These are phyloP conservation scores for Neopestalotiopsis sp. DNA, from an alignment of 2,329 filamentous ascomycete species.

Conservation along the genomic window DNA sequence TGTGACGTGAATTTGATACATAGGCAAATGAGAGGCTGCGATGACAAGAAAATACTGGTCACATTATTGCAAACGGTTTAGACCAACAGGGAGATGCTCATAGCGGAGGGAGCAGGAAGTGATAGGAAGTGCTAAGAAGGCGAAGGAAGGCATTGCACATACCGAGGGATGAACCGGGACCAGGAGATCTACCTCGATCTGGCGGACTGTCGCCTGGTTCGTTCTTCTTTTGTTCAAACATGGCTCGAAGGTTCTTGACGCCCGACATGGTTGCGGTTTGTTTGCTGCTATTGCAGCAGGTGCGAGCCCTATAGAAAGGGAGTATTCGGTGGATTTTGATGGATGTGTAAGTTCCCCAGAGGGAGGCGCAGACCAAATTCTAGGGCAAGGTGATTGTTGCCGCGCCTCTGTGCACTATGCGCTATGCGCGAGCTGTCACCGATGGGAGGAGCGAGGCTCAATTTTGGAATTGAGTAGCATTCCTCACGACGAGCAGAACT, in stretches of 20 bases:
- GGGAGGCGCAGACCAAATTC: neutral
- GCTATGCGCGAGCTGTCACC: conserved; percentile 26
- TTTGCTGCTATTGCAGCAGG: conserved; percentile 1
- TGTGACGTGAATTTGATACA: neutral
- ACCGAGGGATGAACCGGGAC: conserved; percentile 13
- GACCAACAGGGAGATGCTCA: neutral
- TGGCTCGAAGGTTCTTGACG: conserved; percentile 77
- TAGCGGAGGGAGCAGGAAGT: conserved; percentile 3
- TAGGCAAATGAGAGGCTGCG: neutral
- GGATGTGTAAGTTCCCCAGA: neutral
- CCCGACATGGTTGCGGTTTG: conserved; percentile 57
- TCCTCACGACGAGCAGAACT: conserved; percentile 16
- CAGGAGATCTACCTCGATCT: conserved; percentile 68
- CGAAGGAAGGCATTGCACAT: conserved; percentile 26
- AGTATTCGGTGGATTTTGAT: neutral
- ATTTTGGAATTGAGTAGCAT: conserved; percentile 28
- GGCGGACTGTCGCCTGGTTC: conserved; percentile 53
- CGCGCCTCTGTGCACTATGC: neutral
- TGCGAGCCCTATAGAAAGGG: neutral
- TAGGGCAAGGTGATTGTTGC: conserved; percentile 2
- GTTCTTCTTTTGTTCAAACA: conserved; percentile 76
- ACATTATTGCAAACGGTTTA: neutral
- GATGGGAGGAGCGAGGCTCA: conserved; percentile 26
- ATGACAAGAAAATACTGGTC: neutral
- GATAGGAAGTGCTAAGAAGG: neutral